Percentiles rank a stretch among this genome's conserved stretches.
Conservation (phyloP, 2,329 filamentous ascomycete species). For the Chrysoporthe cubensis region DNA sequence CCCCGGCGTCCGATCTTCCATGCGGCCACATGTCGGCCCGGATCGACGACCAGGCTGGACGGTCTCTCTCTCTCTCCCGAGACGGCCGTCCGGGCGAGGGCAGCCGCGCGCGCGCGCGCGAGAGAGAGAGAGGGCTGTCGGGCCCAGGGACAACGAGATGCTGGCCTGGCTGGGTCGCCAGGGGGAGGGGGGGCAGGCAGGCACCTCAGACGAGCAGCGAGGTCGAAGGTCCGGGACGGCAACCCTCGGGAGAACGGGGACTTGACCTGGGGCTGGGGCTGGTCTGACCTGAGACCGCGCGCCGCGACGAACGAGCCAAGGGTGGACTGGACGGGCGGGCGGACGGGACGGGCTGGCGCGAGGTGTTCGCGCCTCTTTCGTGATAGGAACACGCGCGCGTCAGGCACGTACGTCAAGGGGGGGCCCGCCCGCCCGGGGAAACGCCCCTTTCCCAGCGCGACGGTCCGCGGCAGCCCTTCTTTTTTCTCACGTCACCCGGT, state of each 20-base stretch:
- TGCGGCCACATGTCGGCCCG: background rate
- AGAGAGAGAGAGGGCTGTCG: background rate
- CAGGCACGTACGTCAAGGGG: background rate
- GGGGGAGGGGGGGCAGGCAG: no score
- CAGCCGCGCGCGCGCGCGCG: background rate
- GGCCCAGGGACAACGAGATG: background rate
- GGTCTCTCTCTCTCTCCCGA: background rate
- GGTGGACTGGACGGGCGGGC: background rate
- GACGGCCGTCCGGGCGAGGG: background rate
- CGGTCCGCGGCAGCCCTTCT: constrained; percentile 15
- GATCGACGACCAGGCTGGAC: background rate
- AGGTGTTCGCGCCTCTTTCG: constrained; percentile 21
- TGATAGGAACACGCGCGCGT: constrained; percentile 9
- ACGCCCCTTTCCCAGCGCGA: background rate
- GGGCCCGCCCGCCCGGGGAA: background rate
- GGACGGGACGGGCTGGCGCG: background rate
- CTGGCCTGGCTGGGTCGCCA: no score
- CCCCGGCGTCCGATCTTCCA: background rate
- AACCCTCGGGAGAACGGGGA: background rate
- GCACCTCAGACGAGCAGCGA: background rate
- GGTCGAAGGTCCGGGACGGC: no score
- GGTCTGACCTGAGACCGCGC: background rate
- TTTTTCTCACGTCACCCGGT: background rate
- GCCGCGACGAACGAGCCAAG: background rate
- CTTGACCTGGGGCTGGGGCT: background rate